Conservation (phyloP, 2,329 filamentous ascomycete species). For the Fusarium lyarnte region DNA sequence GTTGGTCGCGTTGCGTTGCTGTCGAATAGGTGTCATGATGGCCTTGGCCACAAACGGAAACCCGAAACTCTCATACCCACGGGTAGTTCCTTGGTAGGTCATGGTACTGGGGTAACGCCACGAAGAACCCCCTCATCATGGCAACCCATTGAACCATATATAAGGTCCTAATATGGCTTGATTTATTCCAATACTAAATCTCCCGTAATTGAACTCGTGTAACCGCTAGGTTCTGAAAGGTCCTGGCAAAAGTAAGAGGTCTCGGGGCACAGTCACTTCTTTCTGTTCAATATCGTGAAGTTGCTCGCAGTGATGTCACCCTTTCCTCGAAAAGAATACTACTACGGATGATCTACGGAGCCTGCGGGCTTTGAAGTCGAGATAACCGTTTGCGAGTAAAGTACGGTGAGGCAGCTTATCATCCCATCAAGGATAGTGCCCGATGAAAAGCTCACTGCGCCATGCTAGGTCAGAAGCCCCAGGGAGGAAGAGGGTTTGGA, state of each 20-base stretch:
- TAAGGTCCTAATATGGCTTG: not conserved
- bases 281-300: not conserved
- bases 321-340: not conserved
- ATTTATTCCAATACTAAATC: not conserved
- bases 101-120: conserved; percentile 5
- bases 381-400: not conserved
- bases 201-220: not conserved
- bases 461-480: not conserved
- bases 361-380: not conserved
- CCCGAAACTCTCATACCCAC: conserved; percentile 15
- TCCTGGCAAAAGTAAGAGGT: not conserved
- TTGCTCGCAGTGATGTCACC: not conserved
- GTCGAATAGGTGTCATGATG: conserved; percentile 16
- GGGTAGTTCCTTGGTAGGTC: not conserved
- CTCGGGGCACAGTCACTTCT: not conserved
- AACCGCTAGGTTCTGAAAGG: not conserved
- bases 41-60: conserved; percentile 30
- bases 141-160: not conserved
- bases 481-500: not conserved
- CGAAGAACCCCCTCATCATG: conserved; percentile 14
- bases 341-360: not conserved
- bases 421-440: not conserved
- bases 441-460: not conserved
- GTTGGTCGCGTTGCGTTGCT: not conserved
- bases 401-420: not conserved